Percentiles rank a stretch among this genome's conserved stretches.
Conservation (phyloP, 257 asterid species). For the Capsicum baccatum region DNA sequence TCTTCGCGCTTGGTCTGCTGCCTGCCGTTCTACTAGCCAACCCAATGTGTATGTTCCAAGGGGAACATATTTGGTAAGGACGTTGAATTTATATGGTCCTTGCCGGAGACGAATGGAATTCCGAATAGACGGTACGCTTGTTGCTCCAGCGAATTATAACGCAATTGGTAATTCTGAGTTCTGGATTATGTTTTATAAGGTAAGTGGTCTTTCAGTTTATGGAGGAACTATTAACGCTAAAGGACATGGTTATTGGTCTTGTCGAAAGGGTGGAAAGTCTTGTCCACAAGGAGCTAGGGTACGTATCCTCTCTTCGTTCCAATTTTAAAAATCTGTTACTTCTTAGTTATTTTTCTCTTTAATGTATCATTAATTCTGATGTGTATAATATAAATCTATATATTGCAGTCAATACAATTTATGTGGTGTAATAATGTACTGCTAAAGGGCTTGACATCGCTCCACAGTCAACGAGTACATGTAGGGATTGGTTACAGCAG, state of each 20-base stretch:
- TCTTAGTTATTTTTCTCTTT: neutral
- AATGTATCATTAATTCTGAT: neutral
- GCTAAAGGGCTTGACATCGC: slow-evolving; percentile 18
- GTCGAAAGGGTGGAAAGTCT: slow-evolving; percentile 41
- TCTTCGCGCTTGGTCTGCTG: slow-evolving; percentile 68
- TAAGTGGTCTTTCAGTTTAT: slow-evolving; percentile 51
- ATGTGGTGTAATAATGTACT: slow-evolving; percentile 27
- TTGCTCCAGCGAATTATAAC: slow-evolving; percentile 62
- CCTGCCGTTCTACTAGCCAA: slow-evolving; percentile 61
- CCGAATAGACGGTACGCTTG: slow-evolving; percentile 59
- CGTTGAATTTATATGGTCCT: slow-evolving; percentile 62
- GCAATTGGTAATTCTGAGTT: slow-evolving; percentile 53
- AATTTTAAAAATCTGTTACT: neutral
- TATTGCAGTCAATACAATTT: slow-evolving; percentile 24
- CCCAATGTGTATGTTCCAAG: slow-evolving; percentile 62
- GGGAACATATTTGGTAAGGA: slow-evolving; percentile 54
- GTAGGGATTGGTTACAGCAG: slow-evolving; percentile 26
- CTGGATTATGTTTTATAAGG: slow-evolving; percentile 72
- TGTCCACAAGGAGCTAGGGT: slow-evolving; percentile 83
- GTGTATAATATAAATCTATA: neutral
- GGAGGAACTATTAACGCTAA: slow-evolving; percentile 76
- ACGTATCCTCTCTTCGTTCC: neutral
- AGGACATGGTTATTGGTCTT: slow-evolving; percentile 65
- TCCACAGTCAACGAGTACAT: slow-evolving; percentile 25
- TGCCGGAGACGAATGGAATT: slow-evolving; percentile 59